Evolutionary conservation across 2,329 filamentous ascomycete species (phyloP).

Genomic region (Zymoseptoria crescenta): DNA sequence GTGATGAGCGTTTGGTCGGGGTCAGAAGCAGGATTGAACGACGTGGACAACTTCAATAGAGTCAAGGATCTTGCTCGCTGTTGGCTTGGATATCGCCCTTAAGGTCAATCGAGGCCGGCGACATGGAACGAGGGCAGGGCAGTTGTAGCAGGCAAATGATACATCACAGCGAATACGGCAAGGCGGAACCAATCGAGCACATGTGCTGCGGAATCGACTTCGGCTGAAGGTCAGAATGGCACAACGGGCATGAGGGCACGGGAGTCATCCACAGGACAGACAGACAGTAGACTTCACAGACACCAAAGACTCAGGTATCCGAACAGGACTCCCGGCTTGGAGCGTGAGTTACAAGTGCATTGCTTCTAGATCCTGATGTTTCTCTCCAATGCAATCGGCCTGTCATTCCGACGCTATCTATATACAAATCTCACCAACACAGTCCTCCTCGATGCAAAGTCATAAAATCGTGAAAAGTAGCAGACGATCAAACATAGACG

Average conservation of each 20-base stretch:
- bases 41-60: neutral
- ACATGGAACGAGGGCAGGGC: neutral
- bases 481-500: neutral
- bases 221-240: neutral
- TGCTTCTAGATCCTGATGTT: neutral
- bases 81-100: neutral
- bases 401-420: neutral
- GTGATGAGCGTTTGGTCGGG: neutral
- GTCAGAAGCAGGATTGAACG: neutral
- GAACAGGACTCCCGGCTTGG: neutral
- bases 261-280: neutral
- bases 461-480: neutral
- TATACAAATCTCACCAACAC: neutral
- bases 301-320: neutral
- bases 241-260: neutral
- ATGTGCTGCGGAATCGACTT: neutral
- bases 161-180: neutral
- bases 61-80: too few relatives aligned
- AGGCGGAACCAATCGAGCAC: neutral
- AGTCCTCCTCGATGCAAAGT: neutral
- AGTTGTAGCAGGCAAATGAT: neutral
- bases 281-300: neutral
- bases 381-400: neutral
- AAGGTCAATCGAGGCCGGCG: too few relatives aligned
- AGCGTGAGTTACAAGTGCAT: neutral